Base-by-base conservation (phyloP, 768 basidiomycete genomes). In the Leccinum incarnatum region DNA sequence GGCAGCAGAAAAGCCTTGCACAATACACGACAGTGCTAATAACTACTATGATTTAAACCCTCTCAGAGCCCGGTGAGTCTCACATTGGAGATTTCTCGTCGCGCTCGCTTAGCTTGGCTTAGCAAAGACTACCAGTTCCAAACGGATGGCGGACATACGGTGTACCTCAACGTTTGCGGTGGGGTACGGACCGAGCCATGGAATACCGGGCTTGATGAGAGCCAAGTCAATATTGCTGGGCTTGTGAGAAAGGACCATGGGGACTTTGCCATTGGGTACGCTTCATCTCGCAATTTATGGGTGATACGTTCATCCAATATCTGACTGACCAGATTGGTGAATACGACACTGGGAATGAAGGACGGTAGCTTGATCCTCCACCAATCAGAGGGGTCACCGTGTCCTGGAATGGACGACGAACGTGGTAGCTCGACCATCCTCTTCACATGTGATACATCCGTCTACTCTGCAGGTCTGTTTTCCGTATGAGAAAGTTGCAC, bases 251-350 rank as follows among this genome's bases (percentile, higher is more conserved):
- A 78, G 51, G 82, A 74, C 50, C 88, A 82, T 58, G 82, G 87
- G 0, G 86, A 90, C 70, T 86, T 91, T 71, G 83, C 84, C 7
- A 79, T 92, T 36, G 91, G 91, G 90, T 88, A 63, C 53, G 77
- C 58, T 11, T 5, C 5, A 29, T 42, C 12, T 25, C 29, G 5
- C 40, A 1, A 17, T 34, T 9, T 5, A 4, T 19, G n/a, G 4
- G 4, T 4, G n/a, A 5, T 11, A 25, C 25, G 21, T 21, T 21
- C 21, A 21, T 21, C 21, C 21, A 21, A 21, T 21, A 21, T 21
- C 21, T 49, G 8, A 36, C 10, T 25, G 17, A 27, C 17, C 53
- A 72, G 71, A 34, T 52, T 74, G 3, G 72, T 72, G 37, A 93
- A 92, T 64, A 85, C 84, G 14, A 89, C 86, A 0, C 74, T 94